A percentile compares a stretch with the other conserved stretches of the same genome.
Conservation (phyloP, 2,329 filamentous ascomycete species). For the Hypoxylon sp. region DNA sequence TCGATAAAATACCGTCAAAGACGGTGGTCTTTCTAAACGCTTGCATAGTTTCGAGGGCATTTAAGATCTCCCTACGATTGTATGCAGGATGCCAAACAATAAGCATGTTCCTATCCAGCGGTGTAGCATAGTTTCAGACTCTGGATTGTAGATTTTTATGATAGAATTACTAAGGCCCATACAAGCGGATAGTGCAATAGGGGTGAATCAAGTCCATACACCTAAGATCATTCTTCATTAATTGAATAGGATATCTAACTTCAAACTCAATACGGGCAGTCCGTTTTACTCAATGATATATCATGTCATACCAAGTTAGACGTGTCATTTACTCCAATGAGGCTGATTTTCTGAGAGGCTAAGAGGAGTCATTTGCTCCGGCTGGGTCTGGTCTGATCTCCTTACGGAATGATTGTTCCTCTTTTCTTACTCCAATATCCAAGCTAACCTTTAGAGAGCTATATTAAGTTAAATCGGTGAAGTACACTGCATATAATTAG, state of each 20-base stretch:
- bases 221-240: background rate
- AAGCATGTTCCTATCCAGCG: background rate
- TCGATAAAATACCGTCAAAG: background rate
- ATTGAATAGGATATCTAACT: background rate
- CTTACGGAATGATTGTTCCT: background rate
- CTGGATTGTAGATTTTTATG: background rate
- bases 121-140: background rate
- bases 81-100: too few relatives aligned
- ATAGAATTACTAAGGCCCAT: background rate
- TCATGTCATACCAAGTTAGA: slow-evolving; percentile 11
- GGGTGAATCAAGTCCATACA: background rate
- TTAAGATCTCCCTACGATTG: too few relatives aligned
- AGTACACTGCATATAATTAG: background rate
- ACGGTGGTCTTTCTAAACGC: background rate
- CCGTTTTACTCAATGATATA: background rate
- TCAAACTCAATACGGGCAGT: background rate
- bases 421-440: background rate
- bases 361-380: slow-evolving; percentile 3
- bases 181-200: background rate
- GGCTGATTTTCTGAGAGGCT: background rate
- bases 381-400: background rate
- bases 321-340: slow-evolving; percentile 3
- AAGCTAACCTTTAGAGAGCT: background rate
- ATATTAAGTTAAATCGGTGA: background rate
- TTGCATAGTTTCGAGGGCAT: too few relatives aligned